Evolutionary conservation across 148 eudicot genomes (phyloP).

Genomic region (Chenopodium suecicum): DNA sequence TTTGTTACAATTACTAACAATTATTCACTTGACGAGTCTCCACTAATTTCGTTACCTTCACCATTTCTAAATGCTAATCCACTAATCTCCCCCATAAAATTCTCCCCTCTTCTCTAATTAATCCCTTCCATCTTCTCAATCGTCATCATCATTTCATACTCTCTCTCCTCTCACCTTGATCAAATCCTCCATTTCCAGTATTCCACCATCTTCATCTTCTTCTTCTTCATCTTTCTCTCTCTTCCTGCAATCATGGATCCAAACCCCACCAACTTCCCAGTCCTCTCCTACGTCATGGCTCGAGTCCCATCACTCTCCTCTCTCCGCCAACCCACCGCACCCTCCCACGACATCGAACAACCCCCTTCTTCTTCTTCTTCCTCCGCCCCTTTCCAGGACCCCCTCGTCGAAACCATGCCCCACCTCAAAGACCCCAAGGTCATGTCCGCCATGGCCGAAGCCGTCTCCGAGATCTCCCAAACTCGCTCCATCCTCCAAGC

Average conservation of each 20-base stretch:
- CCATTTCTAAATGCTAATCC: not conserved
- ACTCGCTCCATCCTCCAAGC: slow-evolving; percentile 58
- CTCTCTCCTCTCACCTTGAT: not conserved
- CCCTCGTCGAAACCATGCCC: slow-evolving; percentile 67
- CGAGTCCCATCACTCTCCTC: slow-evolving; percentile 49
- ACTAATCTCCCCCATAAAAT: not conserved
- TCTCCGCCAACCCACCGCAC: slow-evolving; percentile 22
- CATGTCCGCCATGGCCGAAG: slow-evolving; percentile 55
- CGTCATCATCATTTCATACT: not conserved
- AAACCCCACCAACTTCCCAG: slow-evolving; percentile 60
- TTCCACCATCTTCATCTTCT: too few species aligned
- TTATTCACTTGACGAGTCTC: not conserved
- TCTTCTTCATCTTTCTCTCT: not conserved
- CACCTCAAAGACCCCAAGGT: slow-evolving; percentile 62
- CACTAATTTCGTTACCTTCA: slow-evolving; percentile 7
- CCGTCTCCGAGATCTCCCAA: slow-evolving; percentile 65
- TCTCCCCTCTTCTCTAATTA: not conserved
- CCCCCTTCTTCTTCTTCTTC: slow-evolving; percentile 24
- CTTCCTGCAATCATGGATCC: slow-evolving; percentile 50
- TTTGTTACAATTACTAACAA: not conserved
- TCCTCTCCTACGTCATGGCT: slow-evolving; percentile 74
- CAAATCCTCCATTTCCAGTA: not conserved
- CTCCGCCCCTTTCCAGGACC: slow-evolving; percentile 41
- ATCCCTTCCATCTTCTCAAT: not conserved
- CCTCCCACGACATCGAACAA: slow-evolving; percentile 68